Evolutionary conservation across 179 eudicot species (phyloP), one percentile per base, ranked within the genome.

Genomic region (Gypsophila paniculata): DNA sequence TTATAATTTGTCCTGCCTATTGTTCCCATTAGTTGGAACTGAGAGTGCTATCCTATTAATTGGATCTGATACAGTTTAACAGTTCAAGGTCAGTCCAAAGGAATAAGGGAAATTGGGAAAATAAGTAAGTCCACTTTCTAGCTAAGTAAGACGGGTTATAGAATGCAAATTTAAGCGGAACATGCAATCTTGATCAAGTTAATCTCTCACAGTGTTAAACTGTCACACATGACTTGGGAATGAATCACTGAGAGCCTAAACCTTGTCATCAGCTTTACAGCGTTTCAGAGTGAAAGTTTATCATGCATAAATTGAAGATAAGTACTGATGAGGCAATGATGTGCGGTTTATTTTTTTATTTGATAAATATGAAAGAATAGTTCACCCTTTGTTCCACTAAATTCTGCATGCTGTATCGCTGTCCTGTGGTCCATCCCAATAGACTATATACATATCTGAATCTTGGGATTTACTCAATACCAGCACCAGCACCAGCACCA

Each of bases 21-120:
- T 42, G 11, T 42, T 42, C 46, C 46, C 46, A 42, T 42, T 42
- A 42, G 6, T 42, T 42, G 34, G 4, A 29, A 29, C 34, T 29
- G 34, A 29, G 34, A 29, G 34, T 29, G 34, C 46, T 25, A 15
- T 57, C 61, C 18, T 23, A 21, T 25, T 57, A 11, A 23, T 25
- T 57, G 61, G 59, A 57, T 22, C 61, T 57, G 61, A 11, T 57
- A 57, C 61, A 57, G 61, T 22, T 57, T 21, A 8, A 12, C 13
- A 57, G 14, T 22, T 57, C 22, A 9, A 57, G 32, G 32, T 29
- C 15, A 57, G 61, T 3, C 32, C 25, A 57, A 57, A 57, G 32
- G 61, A 57, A 57, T 46, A 46, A 9, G 52, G 52, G 52, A 10
- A 46, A 29, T 29, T 29, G 34, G 34, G 34, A 42, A 42, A 42